phyloP scores from a whole-genome alignment of 1,139 yeast genomes.

The Candida mesenterica region DNA sequence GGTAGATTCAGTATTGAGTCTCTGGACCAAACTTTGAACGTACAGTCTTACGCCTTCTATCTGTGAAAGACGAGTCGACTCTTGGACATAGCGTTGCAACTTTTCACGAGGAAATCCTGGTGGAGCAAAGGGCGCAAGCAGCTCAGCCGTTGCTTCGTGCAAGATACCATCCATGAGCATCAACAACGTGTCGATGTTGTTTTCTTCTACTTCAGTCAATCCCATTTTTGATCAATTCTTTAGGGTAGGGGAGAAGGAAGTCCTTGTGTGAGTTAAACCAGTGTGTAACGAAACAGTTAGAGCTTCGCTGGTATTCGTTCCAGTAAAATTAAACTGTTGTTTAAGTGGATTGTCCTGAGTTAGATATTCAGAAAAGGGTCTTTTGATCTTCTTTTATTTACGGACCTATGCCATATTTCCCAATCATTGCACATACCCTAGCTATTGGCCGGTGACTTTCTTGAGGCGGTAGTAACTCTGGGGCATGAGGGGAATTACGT shows the following conservation, averaged over 20 bases:
- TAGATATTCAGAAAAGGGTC: background rate
- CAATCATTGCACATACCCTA: too few species aligned
- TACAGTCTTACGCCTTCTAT: slow-evolving; percentile 26
- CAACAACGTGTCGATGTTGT: slow-evolving; percentile 28
- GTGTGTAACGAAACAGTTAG: too few species aligned
- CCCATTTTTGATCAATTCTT: slow-evolving; percentile 7
- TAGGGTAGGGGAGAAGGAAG: too few species aligned
- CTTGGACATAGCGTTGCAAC: slow-evolving; percentile 32
- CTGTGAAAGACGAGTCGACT: slow-evolving; percentile 31
- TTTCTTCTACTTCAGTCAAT: slow-evolving; percentile 18
- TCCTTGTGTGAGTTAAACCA: too few species aligned
- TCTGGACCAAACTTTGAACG: slow-evolving; percentile 11
- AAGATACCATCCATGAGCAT: slow-evolving; percentile 37
- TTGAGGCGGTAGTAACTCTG: too few species aligned
- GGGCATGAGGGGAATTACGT: too few species aligned
- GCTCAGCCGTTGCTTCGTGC: slow-evolving; percentile 33
- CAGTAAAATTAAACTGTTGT: too few species aligned
- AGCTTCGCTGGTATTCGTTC: too few species aligned
- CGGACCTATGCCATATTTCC: too few species aligned
- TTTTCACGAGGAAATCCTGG: slow-evolving; percentile 28
- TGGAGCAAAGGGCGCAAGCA: slow-evolving; percentile 25
- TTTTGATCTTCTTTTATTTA: background rate
- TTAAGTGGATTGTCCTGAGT: background rate
- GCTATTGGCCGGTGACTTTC: too few species aligned
- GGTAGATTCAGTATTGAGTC: slow-evolving; percentile 14